phyloP scores from a whole-genome alignment of 129 eudicot genomes.

The Escallonia rubra region DNA sequence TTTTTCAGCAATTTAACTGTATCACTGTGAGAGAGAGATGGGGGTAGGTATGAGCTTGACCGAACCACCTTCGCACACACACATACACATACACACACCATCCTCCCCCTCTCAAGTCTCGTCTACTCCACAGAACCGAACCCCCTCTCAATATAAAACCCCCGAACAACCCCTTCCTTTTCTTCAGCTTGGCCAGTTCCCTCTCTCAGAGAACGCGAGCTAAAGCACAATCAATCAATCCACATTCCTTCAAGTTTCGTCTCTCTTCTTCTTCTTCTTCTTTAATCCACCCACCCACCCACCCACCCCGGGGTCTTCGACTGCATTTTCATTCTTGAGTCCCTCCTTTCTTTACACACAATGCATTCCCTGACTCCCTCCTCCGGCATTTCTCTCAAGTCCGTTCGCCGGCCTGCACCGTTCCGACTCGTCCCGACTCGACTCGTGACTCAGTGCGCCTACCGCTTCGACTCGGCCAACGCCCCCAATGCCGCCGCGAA shows the following conservation, averaged over 20 bases:
- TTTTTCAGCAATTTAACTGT: no score
- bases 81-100: slow-evolving; percentile 5
- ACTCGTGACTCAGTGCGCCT: slow-evolving; percentile 32
- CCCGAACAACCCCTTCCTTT: slow-evolving; percentile 4
- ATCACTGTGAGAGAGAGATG: not conserved
- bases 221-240: not conserved
- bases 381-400: slow-evolving; percentile 25
- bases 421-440: slow-evolving; percentile 27
- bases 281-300: no score
- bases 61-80: slow-evolving; percentile 23
- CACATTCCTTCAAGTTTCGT: not conserved
- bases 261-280: not conserved
- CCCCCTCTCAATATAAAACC: slow-evolving; percentile 33
- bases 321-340: not conserved
- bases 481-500: slow-evolving; percentile 16
- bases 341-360: not conserved
- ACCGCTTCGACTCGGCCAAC: slow-evolving; percentile 44
- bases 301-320: not conserved
- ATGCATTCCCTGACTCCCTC: slow-evolving; percentile 46
- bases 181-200: slow-evolving; percentile 65
- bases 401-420: slow-evolving; percentile 18
- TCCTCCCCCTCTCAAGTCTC: slow-evolving; percentile 16
- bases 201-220: slow-evolving; percentile 52
- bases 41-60: slow-evolving; percentile 71
- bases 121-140: slow-evolving; percentile 1